Percentiles rank a stretch among this genome's conserved stretches.
Evolutionary conservation across 2,329 filamentous ascomycete genomes (phyloP).

Genomic region (Ceratocystiopsis minuta): DNA sequence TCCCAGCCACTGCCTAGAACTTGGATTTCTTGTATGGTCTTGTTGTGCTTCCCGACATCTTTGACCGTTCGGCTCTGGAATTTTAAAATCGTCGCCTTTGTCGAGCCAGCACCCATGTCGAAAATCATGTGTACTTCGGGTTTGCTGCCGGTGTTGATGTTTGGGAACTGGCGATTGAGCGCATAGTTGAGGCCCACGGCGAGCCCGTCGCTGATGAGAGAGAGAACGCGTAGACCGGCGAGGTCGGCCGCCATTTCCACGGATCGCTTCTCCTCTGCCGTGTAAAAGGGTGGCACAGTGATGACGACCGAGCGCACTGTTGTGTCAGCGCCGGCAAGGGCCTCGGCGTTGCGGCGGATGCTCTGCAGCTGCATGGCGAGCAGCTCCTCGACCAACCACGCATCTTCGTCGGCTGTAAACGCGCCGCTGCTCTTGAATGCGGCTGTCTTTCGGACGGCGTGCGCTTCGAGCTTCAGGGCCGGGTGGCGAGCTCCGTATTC

Average conservation of each 20-base stretch:
- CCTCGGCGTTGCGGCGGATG: conserved; percentile 74
- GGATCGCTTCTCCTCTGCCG: conserved; percentile 73
- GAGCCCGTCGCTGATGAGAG: conserved; percentile 72
- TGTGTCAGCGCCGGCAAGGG: conserved; percentile 56
- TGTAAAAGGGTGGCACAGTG: conserved; percentile 81
- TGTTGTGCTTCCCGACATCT: conserved; percentile 83
- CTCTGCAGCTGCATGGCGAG: conserved; percentile 92
- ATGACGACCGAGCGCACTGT: conserved; percentile 68
- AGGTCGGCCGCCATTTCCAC: conserved; percentile 70
- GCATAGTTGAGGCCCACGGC: conserved; percentile 94
- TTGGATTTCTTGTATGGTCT: conserved; percentile 90
- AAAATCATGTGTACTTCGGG: conserved; percentile 87
- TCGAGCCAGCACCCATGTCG: conserved; percentile 93
- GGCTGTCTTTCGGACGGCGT: conserved; percentile 46
- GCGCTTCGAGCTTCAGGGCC: conserved; percentile 48
- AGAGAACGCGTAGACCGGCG: conserved; percentile 71
- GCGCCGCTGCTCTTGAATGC: conserved; percentile 60
- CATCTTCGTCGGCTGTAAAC: conserved; percentile 42
- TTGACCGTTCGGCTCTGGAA: conserved; percentile 84
- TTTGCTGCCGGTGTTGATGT: conserved; percentile 61
- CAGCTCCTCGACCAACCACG: conserved; percentile 75
- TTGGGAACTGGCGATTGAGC: conserved; percentile 76
- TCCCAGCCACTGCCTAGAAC: conserved; percentile 82
- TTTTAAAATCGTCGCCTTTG: conserved; percentile 73
- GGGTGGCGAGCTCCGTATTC: conserved; percentile 65